Evolutionary conservation across 2,329 filamentous ascomycete species (phyloP), one percentile per base, ranked within the genome.

Genomic region (Penicillium italicum): DNA sequence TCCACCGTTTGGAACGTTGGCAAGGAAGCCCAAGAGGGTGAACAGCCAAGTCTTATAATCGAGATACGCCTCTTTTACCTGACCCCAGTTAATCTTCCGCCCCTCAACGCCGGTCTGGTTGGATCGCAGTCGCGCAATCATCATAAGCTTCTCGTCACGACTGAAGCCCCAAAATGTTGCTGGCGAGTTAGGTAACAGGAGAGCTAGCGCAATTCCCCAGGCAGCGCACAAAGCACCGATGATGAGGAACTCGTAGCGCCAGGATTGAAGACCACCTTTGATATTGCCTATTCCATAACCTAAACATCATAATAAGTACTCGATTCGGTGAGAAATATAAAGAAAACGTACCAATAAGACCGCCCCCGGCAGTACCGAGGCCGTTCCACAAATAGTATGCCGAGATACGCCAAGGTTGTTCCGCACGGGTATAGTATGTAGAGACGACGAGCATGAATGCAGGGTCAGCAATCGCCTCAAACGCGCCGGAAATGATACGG

Each of bases 401-500:
- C 1, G 64, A 62, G 30, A 66, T 65, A 18, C 68, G 63, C 5
- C 63, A 58, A 5, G 62, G 65, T 43, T 69, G 66, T 38, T 72
- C 61, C 0, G 50, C 31, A 10, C 59, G 58, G 4, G 54, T 60
- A 42, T 65, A 65, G 53, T 61, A 66, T 24, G 56, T 60, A 8
- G 58, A 52, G 10, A 56, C 57, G 12, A 85, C 80, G 1, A 86
- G 68, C 74, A 85, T 82, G 52, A 85, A 83, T 0, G 76, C 77
- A 0, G 83, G 82, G 59, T 82, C 80, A 11, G 45, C 41, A 10
- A 44, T 44, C 4, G 41, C 41, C 26, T 44, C 41, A 18, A 44
- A 44, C 11, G 41, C 41, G 1, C 41, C 41, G 7, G 41, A 44
- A 31, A 44, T 20, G 11, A 44, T 20, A 2, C 41, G n/a, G 11